Evolutionary conservation across 805 yeast genomes (phyloP), one percentile per base, ranked within the genome.

Genomic region (Kodamaea hsintzibuensis): DNA sequence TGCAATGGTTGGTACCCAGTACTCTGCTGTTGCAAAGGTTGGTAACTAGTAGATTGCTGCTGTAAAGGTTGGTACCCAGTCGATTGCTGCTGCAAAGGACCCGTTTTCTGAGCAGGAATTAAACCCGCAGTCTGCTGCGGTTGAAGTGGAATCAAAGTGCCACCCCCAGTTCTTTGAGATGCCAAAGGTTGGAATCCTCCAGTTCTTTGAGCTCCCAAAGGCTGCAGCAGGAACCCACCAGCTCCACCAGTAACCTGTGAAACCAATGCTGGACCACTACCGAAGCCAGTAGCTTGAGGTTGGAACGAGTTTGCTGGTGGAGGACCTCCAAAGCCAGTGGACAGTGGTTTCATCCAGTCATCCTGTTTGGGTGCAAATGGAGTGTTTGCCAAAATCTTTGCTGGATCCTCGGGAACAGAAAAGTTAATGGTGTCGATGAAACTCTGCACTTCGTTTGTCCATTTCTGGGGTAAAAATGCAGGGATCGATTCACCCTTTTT

Each of bases 401-500:
- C 50, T 5, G 78, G 74, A 54, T 76, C 80, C 57, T 86, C 93
- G 0, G 89, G 91, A 50, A 90, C 82, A 50, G 84, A 78, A 65
- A 91, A 87, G 62, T 84, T 88, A 62, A 93, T 92, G 30, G 91
- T 89, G 69, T 91, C 97, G 40, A 92, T 92, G 72, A 92, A 88
- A 55, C 95, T 87, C 56, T 85, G 82, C 10, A 93, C 97, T 69
- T 93, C 98, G 65, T 88, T 89, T 64, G 78, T 77, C 73, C 91
- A 83, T 57, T 81, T 84, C 17, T 81, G 80, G 30, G 96, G 97
- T 60, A 93, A 72, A 42, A 76, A 78, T 43, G 75, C 76, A 2
- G 98, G 98, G 56, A 92, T 76, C 7, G 85, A 75, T 60, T 89
- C 91, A 38, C 97, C 96, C 61, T 82, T 84, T 60, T 89, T 77